These are phyloP conservation scores for Schizopora paradoxa DNA, from an alignment of 1,284 basidiomycete species.

Conservation along the genomic window DNA sequence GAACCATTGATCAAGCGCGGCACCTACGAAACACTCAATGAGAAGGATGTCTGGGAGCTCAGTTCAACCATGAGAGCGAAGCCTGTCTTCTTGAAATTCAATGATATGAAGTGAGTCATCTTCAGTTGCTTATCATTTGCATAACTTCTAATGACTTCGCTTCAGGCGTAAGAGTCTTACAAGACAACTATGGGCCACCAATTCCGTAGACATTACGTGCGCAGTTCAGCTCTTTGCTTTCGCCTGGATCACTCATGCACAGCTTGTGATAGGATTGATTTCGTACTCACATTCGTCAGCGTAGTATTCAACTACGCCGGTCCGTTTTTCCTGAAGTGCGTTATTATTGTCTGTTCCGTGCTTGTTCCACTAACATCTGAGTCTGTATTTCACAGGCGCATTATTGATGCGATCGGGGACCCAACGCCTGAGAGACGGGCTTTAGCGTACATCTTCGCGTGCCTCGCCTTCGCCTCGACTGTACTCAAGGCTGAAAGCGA, in stretches of 20 bases:
- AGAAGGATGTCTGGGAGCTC: constrained; percentile 65
- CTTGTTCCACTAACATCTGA: background rate
- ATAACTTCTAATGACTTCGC: no score
- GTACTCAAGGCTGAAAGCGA: constrained; percentile 64
- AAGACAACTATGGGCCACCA: no score
- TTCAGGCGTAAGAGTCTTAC: no score
- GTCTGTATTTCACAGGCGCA: constrained; percentile 31
- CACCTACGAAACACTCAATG: constrained; percentile 53
- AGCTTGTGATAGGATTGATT: constrained; percentile 58
- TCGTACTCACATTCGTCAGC: constrained; percentile 53
- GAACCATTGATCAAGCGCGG: constrained; percentile 61
- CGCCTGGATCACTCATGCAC: constrained; percentile 67
- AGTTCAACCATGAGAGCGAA: constrained; percentile 64
- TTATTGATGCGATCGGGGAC: constrained; percentile 28
- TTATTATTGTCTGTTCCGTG: constrained; percentile 19
- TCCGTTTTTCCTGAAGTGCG: constrained; percentile 62
- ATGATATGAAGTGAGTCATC: constrained; percentile 33
- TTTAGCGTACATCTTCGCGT: constrained; percentile 66
- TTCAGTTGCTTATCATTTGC: no score
- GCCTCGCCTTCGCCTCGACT: constrained; percentile 57
- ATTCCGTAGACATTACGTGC: no score
- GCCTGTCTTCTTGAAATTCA: constrained; percentile 60
- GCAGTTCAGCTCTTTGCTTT: constrained; percentile 56
- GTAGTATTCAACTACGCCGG: constrained; percentile 64
- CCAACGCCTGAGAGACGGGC: constrained; percentile 43